Evolutionary conservation across 805 yeast genomes (phyloP), one percentile per base, ranked within the genome.

Genomic region (Ogataea sp.): DNA sequence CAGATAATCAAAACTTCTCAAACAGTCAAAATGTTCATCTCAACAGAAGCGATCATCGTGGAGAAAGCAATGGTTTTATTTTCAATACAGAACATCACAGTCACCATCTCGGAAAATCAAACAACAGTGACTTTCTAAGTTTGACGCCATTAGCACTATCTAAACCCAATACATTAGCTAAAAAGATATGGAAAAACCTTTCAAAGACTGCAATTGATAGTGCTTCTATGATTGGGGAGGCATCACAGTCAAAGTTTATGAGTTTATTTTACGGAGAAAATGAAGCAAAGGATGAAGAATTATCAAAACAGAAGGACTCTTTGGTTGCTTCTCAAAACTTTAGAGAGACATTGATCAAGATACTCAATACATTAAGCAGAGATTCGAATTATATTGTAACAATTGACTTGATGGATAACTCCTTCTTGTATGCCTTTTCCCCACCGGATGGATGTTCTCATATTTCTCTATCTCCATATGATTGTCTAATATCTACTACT

Each of bases 391-490:
- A 65, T 39, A 56, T 78, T 8, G 61, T 71, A 16, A 48, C 78
- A 20, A 43, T 77, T 20, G 82, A 79, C 47, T 54, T 80, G 24
- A 41, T 55, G 3, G 61, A 66, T 24, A 66, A 60, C 36, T 55
- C 56, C 40, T 59, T 63, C 3, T 42, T 68, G 17, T 61, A 64
- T 20, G 47, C 66, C 9, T 78, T 81, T 53, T 66, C 70, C 32
- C 76, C 85, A 0, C 77, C 82, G 0, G 76, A 73, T 17, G 85
- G 85, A 0, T 68, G 81, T 23, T 76, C 86, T 0, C 58, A 67
- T 20, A 52, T 82, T 2, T 75, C 82, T 2, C 50, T 81, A 6
- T 78, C 83, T 0, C 83, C 84, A 1, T 74, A 68, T 52, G 85
- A 80, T 49, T 50, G 73, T 30, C 70, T 71, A 24, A 53, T 81